Conservation (phyloP, 192 early-diverging fungal species). For the Mortierella claussenii region DNA sequence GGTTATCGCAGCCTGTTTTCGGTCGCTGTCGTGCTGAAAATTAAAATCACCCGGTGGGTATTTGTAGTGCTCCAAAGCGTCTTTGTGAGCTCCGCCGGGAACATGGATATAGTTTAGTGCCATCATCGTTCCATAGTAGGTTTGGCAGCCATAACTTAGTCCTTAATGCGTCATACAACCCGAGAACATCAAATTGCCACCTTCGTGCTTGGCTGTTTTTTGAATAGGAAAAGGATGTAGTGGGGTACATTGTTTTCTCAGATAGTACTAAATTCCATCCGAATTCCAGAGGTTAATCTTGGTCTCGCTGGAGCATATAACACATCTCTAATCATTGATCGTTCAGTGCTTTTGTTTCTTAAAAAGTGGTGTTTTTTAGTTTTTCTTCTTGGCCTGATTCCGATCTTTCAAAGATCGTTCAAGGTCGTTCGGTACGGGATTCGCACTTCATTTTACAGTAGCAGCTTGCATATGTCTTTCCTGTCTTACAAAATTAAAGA, state of each 20-base stretch:
- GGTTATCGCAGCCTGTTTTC: background rate
- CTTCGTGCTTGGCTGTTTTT: slow-evolving; percentile 43
- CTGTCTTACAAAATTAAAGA: slow-evolving; percentile 1
- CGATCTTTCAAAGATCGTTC: background rate
- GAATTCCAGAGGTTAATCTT: background rate
- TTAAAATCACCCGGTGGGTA: slow-evolving; percentile 1
- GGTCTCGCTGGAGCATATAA: slow-evolving; percentile 44
- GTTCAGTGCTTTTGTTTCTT: slow-evolving; percentile 34
- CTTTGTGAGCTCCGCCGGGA: slow-evolving; percentile 7
- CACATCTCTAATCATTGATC: slow-evolving; percentile 42
- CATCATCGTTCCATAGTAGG: slow-evolving; percentile 24
- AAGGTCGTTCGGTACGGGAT: slow-evolving; percentile 1
- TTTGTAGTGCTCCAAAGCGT: slow-evolving; percentile 5
- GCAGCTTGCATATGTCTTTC: slow-evolving; percentile 1
- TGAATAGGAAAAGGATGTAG: slow-evolving; percentile 7
- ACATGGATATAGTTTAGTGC: slow-evolving; percentile 4
- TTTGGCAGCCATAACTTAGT: slow-evolving; percentile 9
- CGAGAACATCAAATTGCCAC: slow-evolving; percentile 42
- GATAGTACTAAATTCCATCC: slow-evolving; percentile 29
- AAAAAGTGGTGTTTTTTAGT: background rate
- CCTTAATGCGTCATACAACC: slow-evolving; percentile 35
- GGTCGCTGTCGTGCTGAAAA: slow-evolving; percentile 17
- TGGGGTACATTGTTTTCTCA: slow-evolving; percentile 1
- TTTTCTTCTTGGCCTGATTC: slow-evolving; percentile 4
- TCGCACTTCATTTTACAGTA: background rate